Evolutionary conservation across 768 basidiomycete species (phyloP).

Genomic region (Agaricus blazei): DNA sequence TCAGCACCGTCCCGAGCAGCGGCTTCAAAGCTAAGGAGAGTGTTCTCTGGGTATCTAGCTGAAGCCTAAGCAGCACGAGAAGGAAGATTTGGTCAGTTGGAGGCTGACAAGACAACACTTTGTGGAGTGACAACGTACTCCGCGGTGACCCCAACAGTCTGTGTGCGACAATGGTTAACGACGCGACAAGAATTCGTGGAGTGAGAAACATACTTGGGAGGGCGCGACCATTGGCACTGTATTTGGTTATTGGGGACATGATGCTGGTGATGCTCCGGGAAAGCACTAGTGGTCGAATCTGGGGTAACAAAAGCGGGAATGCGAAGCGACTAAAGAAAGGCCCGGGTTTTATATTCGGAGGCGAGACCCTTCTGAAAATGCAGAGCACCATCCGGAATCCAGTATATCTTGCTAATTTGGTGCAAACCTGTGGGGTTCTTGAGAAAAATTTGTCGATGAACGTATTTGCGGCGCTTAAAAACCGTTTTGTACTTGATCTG

Average conservation of each 20-base stretch:
- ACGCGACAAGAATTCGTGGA: slow-evolving; percentile 1
- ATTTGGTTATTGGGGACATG: slow-evolving; percentile 2
- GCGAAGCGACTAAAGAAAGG: background rate
- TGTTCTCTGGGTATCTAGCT: slow-evolving; percentile 87
- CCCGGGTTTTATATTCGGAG: slow-evolving; percentile 5
- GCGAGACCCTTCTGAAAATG: background rate
- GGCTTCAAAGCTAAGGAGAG: slow-evolving; percentile 89
- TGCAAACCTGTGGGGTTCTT: background rate
- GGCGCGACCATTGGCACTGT: slow-evolving; percentile 3
- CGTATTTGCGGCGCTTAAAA: too few species aligned
- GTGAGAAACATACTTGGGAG: slow-evolving; percentile 27
- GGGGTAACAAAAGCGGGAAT: background rate
- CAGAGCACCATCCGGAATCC: background rate
- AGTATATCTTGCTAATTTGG: background rate
- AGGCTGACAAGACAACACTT: background rate
- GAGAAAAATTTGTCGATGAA: background rate
- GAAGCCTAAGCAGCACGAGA: slow-evolving; percentile 55
- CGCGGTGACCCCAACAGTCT: slow-evolving; percentile 70
- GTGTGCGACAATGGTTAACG: background rate
- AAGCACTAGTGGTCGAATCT: background rate
- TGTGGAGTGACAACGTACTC: slow-evolving; percentile 26
- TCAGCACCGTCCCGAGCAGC: slow-evolving; percentile 95
- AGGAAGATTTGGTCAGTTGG: background rate
- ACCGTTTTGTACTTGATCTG: too few species aligned
- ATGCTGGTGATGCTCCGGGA: background rate